A percentile compares a stretch with the other conserved stretches of the same genome.
These are phyloP conservation scores for Wallacemonas sp. DNA, from an alignment of 208 protist genomes.

Conservation along the genomic window DNA sequence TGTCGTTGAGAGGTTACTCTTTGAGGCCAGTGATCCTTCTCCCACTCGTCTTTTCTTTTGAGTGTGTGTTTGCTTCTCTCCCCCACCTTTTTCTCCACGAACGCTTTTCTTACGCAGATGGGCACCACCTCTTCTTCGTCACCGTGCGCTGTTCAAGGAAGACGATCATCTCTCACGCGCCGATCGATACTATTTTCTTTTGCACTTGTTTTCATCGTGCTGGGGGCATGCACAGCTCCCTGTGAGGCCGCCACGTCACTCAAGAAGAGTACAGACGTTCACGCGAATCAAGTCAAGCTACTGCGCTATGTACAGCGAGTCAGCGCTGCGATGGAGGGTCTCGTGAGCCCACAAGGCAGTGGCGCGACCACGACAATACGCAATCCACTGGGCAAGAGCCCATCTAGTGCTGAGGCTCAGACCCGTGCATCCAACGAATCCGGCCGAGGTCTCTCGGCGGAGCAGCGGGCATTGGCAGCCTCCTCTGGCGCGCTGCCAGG, in stretches of 20 bases:
- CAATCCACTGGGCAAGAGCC: too few species aligned
- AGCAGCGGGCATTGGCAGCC: neutral
- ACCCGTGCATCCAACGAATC: too few species aligned
- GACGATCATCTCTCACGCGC: too few species aligned
- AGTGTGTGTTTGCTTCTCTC: too few species aligned
- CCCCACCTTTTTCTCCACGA: too few species aligned
- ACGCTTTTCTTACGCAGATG: too few species aligned
- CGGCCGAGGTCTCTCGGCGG: neutral
- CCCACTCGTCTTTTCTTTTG: too few species aligned
- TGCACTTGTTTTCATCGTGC: neutral
- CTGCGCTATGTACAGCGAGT: constrained; percentile 30
- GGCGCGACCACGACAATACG: neutral
- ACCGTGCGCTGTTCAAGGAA: too few species aligned
- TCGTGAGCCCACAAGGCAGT: neutral
- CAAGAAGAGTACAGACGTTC: neutral
- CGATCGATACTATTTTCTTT: too few species aligned
- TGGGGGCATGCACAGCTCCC: neutral
- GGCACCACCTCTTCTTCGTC: too few species aligned
- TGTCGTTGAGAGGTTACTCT: too few species aligned
- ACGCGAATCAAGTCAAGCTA: constrained; percentile 2
- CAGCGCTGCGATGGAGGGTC: constrained; percentile 17
- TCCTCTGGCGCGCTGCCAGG: neutral
- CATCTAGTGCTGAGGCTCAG: neutral
- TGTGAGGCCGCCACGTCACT: neutral
- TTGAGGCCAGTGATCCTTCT: too few species aligned